Evolutionary conservation across 225 moss, liverwort and hornwort genomes (phyloP), one percentile per base, ranked within the genome.

Genomic region (Marchantia paleacea): DNA sequence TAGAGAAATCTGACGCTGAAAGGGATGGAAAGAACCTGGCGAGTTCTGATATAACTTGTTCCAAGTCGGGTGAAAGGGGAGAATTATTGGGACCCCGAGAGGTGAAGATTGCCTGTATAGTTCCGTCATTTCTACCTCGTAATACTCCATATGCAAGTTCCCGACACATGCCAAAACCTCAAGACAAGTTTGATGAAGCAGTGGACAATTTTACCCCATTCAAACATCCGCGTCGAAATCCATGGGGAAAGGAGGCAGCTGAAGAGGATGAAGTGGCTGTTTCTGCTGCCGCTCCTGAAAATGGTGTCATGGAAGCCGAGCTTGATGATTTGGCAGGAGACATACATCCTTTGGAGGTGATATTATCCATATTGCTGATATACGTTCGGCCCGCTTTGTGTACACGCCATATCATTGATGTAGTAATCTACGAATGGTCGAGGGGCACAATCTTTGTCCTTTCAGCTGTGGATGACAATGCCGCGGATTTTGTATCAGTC

Each of bases 131-230:
- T 39, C 39, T 39, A 39, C 39, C 39, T 39, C 39, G 39, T 39
- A 39, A 39, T 2, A 39, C 39, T 39, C 39, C 39, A 39, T 39
- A 39, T 5, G 39, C 39, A 39, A 39, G 39, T 5, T 39, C 92
- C 55, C 84, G 86, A 80, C 90, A 89, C 64, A 95, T 99, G 22
- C 95, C 95, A 57, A 91, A 95, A 22, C 99, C 99, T 65, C 99
- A 99, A 78, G 90, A 88, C 76, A 99, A 92, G 85, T 99, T 99
- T 72, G 95, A 92, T 78, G 62, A 88, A 18, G 82, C 84, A 39
- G 92, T 92, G 69, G 99, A 99, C 79, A 99, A 99, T 86, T 94
- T 95, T 0, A 88, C 86, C 49, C 92, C 91, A 9, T 99, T 99
- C 65, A 89, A 84, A 83, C 99, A 95, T 61, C 85, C 81, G 52